These are phyloP conservation scores for Ochromonas danica DNA, from an alignment of 108 stramenopile genomes.

Conservation along the genomic window DNA sequence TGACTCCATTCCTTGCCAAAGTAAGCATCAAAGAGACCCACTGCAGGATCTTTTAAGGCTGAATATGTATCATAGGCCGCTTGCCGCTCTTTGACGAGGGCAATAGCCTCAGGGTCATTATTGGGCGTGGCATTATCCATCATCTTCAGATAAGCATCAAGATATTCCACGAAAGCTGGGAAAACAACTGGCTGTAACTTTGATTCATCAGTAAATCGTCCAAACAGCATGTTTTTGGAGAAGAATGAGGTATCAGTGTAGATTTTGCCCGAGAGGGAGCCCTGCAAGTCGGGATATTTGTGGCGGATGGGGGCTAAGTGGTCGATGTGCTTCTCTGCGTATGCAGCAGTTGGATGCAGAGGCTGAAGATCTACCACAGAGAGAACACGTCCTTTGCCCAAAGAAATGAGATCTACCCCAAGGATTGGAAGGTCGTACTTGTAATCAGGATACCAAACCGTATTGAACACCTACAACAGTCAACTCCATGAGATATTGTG, in stretches of 20 bases:
- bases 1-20: slow-evolving; percentile 87
- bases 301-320: slow-evolving; percentile 70
- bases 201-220: slow-evolving; percentile 73
- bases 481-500: neutral
- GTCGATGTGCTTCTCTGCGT: slow-evolving; percentile 27
- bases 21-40: slow-evolving; percentile 84
- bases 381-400: slow-evolving; percentile 82
- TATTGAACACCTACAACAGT: slow-evolving; percentile 64
- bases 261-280: slow-evolving; percentile 79
- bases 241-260: slow-evolving; percentile 92
- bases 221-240: slow-evolving; percentile 85
- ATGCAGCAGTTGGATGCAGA: slow-evolving; percentile 67
- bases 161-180: slow-evolving; percentile 79
- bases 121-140: slow-evolving; percentile 41
- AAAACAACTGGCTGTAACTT: slow-evolving; percentile 67
- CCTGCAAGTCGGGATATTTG: slow-evolving; percentile 74
- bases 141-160: slow-evolving; percentile 66
- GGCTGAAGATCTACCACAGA: slow-evolving; percentile 92
- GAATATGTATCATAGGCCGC: slow-evolving; percentile 87
- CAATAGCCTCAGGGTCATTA: slow-evolving; percentile 4
- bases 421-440: slow-evolving; percentile 85
- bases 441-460: slow-evolving; percentile 81
- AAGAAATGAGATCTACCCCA: slow-evolving; percentile 82
- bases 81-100: slow-evolving; percentile 64
- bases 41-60: slow-evolving; percentile 87